Percentiles rank a stretch among this genome's conserved stretches.
phyloP scores from a whole-genome alignment of 2,329 filamentous ascomycete genomes.

The Ophiostoma montium region DNA sequence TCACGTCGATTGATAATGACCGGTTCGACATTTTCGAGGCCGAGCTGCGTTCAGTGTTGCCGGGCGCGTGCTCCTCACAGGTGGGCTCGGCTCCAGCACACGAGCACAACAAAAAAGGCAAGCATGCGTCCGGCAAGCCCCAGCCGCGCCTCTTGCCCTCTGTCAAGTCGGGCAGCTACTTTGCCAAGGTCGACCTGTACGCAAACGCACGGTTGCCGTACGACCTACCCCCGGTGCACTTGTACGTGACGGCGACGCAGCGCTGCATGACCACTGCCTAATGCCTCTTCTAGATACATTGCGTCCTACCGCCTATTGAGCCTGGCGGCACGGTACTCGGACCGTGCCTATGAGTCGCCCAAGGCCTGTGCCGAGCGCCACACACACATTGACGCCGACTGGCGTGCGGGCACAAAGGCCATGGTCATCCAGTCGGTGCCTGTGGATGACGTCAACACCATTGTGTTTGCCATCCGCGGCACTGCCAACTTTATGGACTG shows the following conservation, averaged over 20 bases:
- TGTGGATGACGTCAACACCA: constrained; percentile 61
- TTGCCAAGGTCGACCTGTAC: constrained; percentile 66
- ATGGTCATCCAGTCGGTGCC: constrained; percentile 75
- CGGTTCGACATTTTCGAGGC: constrained; percentile 36
- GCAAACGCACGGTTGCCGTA: constrained; percentile 60
- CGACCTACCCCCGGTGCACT: constrained; percentile 50
- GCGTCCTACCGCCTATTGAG: constrained; percentile 65
- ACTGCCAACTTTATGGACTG: constrained; percentile 73
- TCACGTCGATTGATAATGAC: constrained; percentile 59
- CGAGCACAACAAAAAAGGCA: too few relatives aligned
- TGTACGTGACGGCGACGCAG: constrained; percentile 28
- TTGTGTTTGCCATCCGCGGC: constrained; percentile 74
- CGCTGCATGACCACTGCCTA: not conserved
- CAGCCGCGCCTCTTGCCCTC: constrained; percentile 15
- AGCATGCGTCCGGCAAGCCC: not conserved
- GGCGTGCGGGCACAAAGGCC: constrained; percentile 62
- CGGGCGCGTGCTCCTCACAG: constrained; percentile 12
- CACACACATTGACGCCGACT: constrained; percentile 57
- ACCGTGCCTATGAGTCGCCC: constrained; percentile 57
- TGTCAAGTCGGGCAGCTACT: constrained; percentile 40
- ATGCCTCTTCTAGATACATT: constrained; percentile 36
- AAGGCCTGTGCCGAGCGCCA: constrained; percentile 44
- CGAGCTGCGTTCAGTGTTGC: constrained; percentile 32
- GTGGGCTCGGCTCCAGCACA: not conserved
- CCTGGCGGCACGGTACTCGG: constrained; percentile 64